phyloP scores from a whole-genome alignment of 192 early-diverging fungal genomes.

The Coemansia sp. region DNA sequence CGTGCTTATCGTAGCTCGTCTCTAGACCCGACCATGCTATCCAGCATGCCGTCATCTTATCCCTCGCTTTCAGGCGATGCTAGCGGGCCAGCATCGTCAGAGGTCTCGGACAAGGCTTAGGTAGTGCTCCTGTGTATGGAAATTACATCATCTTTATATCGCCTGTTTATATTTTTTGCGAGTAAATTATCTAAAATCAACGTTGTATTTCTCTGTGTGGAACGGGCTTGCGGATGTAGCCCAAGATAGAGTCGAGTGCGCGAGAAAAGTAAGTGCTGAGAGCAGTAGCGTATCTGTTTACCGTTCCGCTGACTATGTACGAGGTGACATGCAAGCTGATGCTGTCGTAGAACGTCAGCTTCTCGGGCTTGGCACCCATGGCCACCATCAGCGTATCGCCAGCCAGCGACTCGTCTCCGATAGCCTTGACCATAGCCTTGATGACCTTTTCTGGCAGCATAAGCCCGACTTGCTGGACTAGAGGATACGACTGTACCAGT shows the following conservation, averaged over 20 bases:
- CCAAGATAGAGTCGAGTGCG: conserved; percentile 19
- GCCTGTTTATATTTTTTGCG: conserved; percentile 6
- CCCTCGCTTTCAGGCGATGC: conserved; percentile 25
- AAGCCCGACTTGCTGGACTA: conserved; percentile 39
- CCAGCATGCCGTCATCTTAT: conserved; percentile 44
- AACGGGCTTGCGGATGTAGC: conserved; percentile 23
- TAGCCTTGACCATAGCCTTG: conserved; percentile 61
- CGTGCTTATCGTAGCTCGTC: conserved; percentile 41
- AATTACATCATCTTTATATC: neutral
- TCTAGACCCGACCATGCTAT: conserved; percentile 46
- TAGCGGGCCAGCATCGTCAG: conserved; percentile 1
- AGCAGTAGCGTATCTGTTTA: conserved; percentile 27
- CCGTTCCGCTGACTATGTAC: conserved; percentile 37
- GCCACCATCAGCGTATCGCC: conserved; percentile 60
- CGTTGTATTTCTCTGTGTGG: neutral
- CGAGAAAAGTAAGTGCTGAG: conserved; percentile 21
- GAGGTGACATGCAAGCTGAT: conserved; percentile 32
- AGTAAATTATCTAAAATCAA: neutral
- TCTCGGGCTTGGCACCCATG: conserved; percentile 34
- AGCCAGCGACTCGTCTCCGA: conserved; percentile 59
- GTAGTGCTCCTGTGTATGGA: neutral
- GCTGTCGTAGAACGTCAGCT: conserved; percentile 37
- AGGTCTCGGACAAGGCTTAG: conserved; percentile 17
- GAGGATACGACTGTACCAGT: conserved; percentile 30
- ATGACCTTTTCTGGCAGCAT: conserved; percentile 58